A percentile compares a stretch with the other conserved stretches of the same genome.
These are phyloP conservation scores for Musa acuminata DNA, from an alignment of 176 grass and related monocot species.

Conservation along the genomic window DNA sequence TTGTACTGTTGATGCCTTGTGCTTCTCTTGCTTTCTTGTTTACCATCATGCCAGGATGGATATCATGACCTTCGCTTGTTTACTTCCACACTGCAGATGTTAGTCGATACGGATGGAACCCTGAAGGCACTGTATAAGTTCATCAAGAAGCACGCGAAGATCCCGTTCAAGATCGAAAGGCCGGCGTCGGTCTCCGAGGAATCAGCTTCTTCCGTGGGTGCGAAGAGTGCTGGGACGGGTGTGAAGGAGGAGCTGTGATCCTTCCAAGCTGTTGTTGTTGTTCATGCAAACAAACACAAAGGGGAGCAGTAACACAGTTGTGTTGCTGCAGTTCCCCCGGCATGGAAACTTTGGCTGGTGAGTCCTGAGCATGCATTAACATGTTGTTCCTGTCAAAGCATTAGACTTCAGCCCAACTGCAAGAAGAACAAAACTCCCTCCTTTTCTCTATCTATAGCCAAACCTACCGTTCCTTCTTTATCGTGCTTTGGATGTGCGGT, in stretches of 20 bases:
- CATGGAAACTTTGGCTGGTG: no score
- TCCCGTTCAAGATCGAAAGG: constrained; percentile 78
- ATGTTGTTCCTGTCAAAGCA: no score
- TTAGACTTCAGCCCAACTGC: no score
- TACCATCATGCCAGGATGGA: no score
- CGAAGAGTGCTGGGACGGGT: constrained; percentile 14
- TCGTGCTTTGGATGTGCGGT: no score
- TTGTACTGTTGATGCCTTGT: background rate
- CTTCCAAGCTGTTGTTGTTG: background rate
- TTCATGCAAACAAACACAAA: no score
- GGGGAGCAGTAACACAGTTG: no score
- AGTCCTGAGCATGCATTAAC: no score
- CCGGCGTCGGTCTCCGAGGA: constrained; percentile 3
- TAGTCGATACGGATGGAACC: constrained; percentile 58
- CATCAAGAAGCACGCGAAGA: constrained; percentile 73
- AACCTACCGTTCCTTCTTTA: no score
- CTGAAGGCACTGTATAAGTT: constrained; percentile 89
- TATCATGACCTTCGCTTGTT: constrained; percentile 2
- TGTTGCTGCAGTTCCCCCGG: no score
- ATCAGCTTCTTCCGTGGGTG: background rate
- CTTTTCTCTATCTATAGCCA: no score
- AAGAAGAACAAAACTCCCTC: no score
- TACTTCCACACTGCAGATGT: constrained; percentile 27
- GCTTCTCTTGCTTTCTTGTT: background rate
- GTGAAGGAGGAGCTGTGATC: constrained; percentile 75